phyloP scores from a whole-genome alignment of 176 grass and related monocot species.

The Microstegium vimineum region DNA sequence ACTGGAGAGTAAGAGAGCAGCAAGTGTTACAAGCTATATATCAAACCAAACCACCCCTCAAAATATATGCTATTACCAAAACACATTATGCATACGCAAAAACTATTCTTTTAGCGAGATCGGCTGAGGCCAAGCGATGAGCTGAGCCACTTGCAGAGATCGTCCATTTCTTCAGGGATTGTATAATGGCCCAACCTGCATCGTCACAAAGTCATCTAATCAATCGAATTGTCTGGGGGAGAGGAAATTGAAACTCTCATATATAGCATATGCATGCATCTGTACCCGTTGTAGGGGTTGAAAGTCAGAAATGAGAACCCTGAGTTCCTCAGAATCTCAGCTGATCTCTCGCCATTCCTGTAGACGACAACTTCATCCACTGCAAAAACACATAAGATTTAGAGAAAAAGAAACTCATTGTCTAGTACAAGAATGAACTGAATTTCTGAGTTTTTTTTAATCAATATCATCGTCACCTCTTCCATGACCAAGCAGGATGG shows the following conservation, averaged over 20 bases:
- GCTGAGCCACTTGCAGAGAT: conserved; percentile 69
- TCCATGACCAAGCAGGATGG: conserved; percentile 68
- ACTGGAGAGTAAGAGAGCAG: conserved; percentile 7
- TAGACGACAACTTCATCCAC: conserved; percentile 83
- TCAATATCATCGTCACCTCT: conserved; percentile 42
- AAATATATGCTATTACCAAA: not conserved
- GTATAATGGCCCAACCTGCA: conserved; percentile 83
- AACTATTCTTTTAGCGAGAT: conserved; percentile 37
- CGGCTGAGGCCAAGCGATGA: conserved; percentile 51
- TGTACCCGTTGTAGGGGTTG: conserved; percentile 79
- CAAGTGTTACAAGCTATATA: conserved; percentile 13
- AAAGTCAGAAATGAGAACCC: conserved; percentile 66
- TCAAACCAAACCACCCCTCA: not conserved
- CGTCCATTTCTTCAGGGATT: conserved; percentile 96
- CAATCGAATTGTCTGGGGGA: not conserved
- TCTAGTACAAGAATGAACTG: not conserved
- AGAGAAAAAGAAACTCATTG: not conserved
- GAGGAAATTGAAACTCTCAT: not conserved
- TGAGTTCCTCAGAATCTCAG: conserved; percentile 54
- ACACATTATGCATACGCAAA: not conserved
- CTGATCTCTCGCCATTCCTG: conserved; percentile 71
- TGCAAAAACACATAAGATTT: conserved; percentile 22
- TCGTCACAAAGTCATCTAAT: not conserved
- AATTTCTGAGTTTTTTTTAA: not conserved
- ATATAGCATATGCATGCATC: not conserved